These are phyloP conservation scores for Capronia americana DNA, from an alignment of 2,329 filamentous ascomycete species.

Conservation along the genomic window DNA sequence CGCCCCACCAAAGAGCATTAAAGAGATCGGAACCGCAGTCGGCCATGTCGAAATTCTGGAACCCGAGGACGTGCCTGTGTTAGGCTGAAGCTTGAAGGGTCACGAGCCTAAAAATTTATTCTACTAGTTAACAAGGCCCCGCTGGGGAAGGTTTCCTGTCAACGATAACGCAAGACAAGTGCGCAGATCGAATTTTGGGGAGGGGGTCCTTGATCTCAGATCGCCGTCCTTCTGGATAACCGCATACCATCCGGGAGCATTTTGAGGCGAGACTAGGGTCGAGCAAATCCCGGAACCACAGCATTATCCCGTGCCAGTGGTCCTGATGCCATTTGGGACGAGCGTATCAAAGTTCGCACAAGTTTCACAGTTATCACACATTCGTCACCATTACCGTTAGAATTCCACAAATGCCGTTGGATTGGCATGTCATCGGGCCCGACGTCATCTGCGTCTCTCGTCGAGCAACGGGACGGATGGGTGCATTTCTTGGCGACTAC, in stretches of 20 bases:
- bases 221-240: background rate
- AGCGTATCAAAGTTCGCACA: background rate
- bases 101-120: background rate
- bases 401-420: background rate
- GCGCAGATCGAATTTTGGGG: background rate
- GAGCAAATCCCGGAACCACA: slow-evolving; percentile 4
- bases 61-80: slow-evolving; percentile 1
- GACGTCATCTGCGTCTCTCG: background rate
- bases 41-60: slow-evolving; percentile 31
- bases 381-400: background rate
- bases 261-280: background rate
- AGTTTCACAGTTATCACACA: background rate
- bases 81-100: background rate
- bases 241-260: background rate
- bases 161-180: background rate
- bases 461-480: background rate
- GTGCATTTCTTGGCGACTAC: background rate
- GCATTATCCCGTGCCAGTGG: background rate
- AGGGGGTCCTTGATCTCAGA: background rate
- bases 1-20: slow-evolving; percentile 30
- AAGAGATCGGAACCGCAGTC: slow-evolving; percentile 31
- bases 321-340: background rate
- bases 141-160: background rate
- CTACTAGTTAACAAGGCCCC: background rate
- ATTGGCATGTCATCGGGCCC: background rate